A percentile compares a stretch with the other conserved stretches of the same genome.
Conservation (phyloP, 192 early-diverging fungal genomes). For the Paraglomus brasilianum region DNA sequence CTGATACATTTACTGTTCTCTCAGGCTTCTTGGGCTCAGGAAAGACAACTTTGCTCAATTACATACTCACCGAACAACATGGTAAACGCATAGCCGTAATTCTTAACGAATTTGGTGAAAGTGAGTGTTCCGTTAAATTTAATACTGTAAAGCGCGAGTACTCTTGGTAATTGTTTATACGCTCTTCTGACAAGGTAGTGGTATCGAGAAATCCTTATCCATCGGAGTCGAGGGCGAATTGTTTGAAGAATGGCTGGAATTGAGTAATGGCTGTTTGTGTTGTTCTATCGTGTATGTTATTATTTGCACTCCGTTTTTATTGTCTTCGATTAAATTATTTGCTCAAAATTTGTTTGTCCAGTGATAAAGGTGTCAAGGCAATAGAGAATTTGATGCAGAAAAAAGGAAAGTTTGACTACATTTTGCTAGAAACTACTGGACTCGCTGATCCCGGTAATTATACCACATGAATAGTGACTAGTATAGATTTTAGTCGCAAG, state of each 20-base stretch:
- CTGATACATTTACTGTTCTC: not conserved
- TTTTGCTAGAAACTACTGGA: constrained; percentile 93
- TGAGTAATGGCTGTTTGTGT: constrained; percentile 97
- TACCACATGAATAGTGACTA: not conserved
- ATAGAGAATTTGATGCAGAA: constrained; percentile 93
- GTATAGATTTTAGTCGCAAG: not conserved
- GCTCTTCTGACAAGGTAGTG: constrained; percentile 57
- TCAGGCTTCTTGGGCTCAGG: constrained; percentile 81
- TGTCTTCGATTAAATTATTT: not conserved
- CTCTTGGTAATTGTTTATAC: not conserved
- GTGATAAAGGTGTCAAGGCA: constrained; percentile 90
- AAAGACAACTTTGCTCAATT: constrained; percentile 91
- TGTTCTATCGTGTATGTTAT: constrained; percentile 86
- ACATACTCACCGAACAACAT: constrained; percentile 79
- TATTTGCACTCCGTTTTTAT: not conserved
- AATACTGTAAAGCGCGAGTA: not conserved
- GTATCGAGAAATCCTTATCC: constrained; percentile 91
- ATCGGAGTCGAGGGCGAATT: constrained; percentile 78
- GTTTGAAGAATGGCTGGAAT: constrained; percentile 96
- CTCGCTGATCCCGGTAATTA: constrained; percentile 58
- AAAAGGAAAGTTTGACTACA: constrained; percentile 92
- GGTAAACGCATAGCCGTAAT: constrained; percentile 97
- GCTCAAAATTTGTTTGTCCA: constrained; percentile 30
- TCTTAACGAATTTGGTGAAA: constrained; percentile 98
- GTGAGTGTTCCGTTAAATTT: constrained; percentile 26